Percentiles rank a stretch among this genome's conserved stretches.
These are phyloP conservation scores for Graphilbum fragrans DNA, from an alignment of 2,329 filamentous ascomycete genomes.

Conservation along the genomic window DNA sequence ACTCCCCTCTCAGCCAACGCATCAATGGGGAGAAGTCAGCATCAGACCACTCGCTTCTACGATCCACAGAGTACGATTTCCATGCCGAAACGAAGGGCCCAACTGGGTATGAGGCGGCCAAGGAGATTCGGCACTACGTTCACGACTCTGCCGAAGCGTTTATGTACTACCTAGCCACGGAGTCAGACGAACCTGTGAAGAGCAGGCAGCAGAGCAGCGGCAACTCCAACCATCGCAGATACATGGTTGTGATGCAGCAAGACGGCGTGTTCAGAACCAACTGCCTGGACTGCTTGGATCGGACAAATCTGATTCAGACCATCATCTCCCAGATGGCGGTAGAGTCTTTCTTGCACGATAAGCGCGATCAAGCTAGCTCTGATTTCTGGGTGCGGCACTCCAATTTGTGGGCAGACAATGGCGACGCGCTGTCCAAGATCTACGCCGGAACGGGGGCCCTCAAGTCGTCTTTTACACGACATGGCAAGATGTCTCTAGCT, in stretches of 20 bases:
- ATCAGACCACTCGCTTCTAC: conserved; percentile 61
- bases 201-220: conserved; percentile 4
- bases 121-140: conserved; percentile 67
- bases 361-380: conserved; percentile 52
- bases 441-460: conserved; percentile 93
- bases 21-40: conserved; percentile 34
- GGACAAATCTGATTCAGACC: conserved; percentile 92
- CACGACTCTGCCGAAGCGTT: conserved; percentile 73
- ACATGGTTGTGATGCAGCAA: conserved; percentile 71
- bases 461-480: conserved; percentile 88
- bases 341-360: conserved; percentile 68
- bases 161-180: conserved; percentile 80
- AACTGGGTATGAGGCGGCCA: conserved; percentile 82
- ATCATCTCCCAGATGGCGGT: conserved; percentile 91
- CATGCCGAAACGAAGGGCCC: conserved; percentile 86
- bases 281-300: conserved; percentile 88
- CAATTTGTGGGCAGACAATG: conserved; percentile 93
- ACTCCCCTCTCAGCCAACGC: conserved; percentile 57
- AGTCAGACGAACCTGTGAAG: conserved; percentile 42
- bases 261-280: conserved; percentile 95
- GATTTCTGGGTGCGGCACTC: conserved; percentile 92
- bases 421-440: conserved; percentile 84
- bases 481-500: conserved; percentile 90
- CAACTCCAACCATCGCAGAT: conserved; percentile 24
- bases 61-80: conserved; percentile 86